Conservation (phyloP, 305 asterid species). For the Solanum hybrid region DNA sequence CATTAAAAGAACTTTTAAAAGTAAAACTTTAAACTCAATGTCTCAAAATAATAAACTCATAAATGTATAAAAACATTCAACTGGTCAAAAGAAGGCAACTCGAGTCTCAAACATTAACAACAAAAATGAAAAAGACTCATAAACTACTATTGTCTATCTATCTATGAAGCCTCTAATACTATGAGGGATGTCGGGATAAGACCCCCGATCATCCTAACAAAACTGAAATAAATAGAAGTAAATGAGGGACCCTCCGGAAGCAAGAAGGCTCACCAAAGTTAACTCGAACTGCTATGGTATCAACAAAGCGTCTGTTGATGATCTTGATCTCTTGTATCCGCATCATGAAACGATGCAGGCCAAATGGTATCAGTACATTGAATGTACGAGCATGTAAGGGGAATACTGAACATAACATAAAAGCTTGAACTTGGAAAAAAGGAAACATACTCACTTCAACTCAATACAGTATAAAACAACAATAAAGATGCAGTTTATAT, state of each 20-base stretch:
- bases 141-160: background rate
- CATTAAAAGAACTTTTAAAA: background rate
- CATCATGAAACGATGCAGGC: background rate
- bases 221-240: background rate
- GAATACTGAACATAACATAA: background rate
- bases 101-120: background rate
- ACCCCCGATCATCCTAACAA: background rate
- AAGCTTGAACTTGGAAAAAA: too few species aligned
- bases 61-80: background rate
- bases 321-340: too few species aligned
- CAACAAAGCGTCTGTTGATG: background rate
- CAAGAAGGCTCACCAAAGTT: background rate
- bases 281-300: background rate
- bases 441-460: background rate
- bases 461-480: too few species aligned
- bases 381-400: background rate
- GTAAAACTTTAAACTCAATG: background rate
- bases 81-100: background rate
- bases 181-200: background rate
- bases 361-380: background rate
- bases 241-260: background rate
- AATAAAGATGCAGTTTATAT: background rate
- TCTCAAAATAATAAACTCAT: background rate
- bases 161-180: background rate
- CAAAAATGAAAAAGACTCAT: background rate